Conservation (phyloP, 495 filamentous ascomycete species). For the Neurospora tetraspora region DNA sequence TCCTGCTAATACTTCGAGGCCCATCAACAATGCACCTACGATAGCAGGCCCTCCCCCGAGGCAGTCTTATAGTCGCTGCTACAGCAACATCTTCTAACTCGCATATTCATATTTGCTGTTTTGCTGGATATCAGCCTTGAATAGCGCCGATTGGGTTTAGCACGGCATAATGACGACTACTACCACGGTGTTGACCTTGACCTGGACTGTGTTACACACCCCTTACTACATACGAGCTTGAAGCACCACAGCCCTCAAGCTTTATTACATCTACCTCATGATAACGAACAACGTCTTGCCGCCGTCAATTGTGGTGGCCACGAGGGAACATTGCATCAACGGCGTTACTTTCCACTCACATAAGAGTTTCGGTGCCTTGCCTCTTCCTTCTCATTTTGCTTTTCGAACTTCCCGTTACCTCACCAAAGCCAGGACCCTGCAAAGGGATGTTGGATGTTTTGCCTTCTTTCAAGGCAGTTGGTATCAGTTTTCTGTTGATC, state of each 20-base stretch:
- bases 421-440: neutral
- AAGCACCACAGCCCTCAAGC: neutral
- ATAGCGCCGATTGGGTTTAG: neutral
- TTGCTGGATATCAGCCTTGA: neutral
- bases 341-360: neutral
- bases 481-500: neutral
- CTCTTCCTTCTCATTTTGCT: neutral
- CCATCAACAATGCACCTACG: conserved; percentile 15
- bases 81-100: conserved; percentile 33
- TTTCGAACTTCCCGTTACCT: neutral
- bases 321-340: neutral
- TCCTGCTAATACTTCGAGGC: conserved; percentile 17
- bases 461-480: neutral
- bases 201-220: neutral
- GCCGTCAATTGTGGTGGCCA: neutral
- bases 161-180: neutral
- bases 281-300: neutral
- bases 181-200: neutral
- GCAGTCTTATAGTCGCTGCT: conserved; percentile 23
- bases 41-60: conserved; percentile 21
- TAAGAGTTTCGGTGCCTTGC: neutral
- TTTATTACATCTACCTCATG: neutral
- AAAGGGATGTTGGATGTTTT: neutral
- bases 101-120: conserved; percentile 12
- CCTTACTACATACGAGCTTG: neutral